A percentile compares a stretch with the other conserved stretches of the same genome.
These are phyloP conservation scores for Cairneyella variabilis DNA, from an alignment of 495 filamentous ascomycete genomes.

Conservation along the genomic window DNA sequence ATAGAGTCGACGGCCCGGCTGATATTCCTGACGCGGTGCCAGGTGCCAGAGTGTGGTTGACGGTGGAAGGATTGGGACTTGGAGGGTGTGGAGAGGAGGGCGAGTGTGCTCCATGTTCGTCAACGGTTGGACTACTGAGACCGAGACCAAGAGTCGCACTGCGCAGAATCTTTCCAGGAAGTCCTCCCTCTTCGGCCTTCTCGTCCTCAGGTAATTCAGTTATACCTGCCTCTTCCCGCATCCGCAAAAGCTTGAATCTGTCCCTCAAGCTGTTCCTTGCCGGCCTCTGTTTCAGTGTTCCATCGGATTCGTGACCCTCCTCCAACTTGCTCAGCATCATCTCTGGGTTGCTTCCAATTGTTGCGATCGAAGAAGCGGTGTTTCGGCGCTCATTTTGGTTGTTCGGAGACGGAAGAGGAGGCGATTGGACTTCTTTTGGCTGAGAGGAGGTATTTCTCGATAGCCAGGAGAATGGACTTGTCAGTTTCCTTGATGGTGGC, in stretches of 20 bases:
- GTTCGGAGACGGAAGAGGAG: conserved; percentile 33
- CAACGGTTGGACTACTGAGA: conserved; percentile 50
- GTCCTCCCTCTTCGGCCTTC: conserved; percentile 34
- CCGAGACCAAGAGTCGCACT: conserved; percentile 47
- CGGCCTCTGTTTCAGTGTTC: conserved; percentile 41
- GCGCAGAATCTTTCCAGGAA: conserved; percentile 41
- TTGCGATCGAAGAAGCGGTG: conserved; percentile 71
- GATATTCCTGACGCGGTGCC: conserved; percentile 78
- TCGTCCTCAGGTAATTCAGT: conserved; percentile 46
- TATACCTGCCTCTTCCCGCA: conserved; percentile 73
- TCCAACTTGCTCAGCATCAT: conserved; percentile 68
- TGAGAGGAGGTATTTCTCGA: conserved; percentile 63
- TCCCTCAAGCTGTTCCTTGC: conserved; percentile 72
- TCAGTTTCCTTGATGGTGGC: conserved; percentile 57
- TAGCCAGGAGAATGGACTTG: conserved; percentile 80
- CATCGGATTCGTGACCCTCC: conserved; percentile 54
- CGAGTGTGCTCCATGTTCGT: conserved; percentile 48
- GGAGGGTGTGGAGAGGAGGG: conserved; percentile 46
- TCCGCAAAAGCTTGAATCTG: conserved; percentile 77
- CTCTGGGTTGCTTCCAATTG: conserved; percentile 69
- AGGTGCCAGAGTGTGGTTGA: conserved; percentile 65
- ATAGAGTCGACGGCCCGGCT: conserved; percentile 61
- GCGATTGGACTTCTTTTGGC: conserved; percentile 56
- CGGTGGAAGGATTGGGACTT: conserved; percentile 45
- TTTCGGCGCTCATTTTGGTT: conserved; percentile 50